Evolutionary conservation across 352 stramenopile species (phyloP).

Genomic region (Globisporangium sylvaticum): DNA sequence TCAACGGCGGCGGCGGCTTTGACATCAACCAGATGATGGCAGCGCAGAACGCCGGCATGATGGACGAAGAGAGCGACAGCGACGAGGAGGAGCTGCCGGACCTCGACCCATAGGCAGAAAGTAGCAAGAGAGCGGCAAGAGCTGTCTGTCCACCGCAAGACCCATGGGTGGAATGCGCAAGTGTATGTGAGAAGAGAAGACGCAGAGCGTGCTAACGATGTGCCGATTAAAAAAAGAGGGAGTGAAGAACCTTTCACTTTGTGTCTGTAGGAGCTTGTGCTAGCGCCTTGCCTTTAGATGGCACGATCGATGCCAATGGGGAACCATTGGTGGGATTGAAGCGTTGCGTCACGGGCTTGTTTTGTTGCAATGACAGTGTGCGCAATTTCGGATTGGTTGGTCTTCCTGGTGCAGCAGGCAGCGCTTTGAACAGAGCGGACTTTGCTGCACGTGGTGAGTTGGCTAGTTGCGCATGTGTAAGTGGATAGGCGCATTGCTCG

Average conservation of each 20-base stretch:
- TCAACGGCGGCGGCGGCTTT: constrained; percentile 88
- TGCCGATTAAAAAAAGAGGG: not conserved
- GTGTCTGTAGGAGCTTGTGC: not conserved
- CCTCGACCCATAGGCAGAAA: constrained; percentile 59
- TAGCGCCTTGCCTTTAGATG: not conserved
- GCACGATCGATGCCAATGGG: not conserved
- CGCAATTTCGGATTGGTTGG: not conserved
- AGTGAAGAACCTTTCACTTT: not conserved
- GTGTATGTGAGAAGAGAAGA: not conserved
- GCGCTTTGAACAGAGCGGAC: no score
- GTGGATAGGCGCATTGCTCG: not conserved
- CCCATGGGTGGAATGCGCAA: not conserved
- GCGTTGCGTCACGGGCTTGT: not conserved
- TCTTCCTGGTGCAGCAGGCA: not conserved
- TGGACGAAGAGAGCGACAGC: constrained; percentile 62
- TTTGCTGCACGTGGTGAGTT: no score
- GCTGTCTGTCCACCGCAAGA: not conserved
- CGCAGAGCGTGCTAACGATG: not conserved
- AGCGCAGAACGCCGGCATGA: constrained; percentile 77
- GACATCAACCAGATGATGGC: constrained; percentile 95
- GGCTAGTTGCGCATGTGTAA: not conserved
- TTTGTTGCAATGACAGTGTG: not conserved
- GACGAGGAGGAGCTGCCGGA: constrained; percentile 86
- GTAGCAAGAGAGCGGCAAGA: not conserved
- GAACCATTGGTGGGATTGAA: not conserved